Evolutionary conservation across 495 filamentous ascomycete species (phyloP), one percentile per base, ranked within the genome.

Genomic region (Lasiosphaeria ovina): DNA sequence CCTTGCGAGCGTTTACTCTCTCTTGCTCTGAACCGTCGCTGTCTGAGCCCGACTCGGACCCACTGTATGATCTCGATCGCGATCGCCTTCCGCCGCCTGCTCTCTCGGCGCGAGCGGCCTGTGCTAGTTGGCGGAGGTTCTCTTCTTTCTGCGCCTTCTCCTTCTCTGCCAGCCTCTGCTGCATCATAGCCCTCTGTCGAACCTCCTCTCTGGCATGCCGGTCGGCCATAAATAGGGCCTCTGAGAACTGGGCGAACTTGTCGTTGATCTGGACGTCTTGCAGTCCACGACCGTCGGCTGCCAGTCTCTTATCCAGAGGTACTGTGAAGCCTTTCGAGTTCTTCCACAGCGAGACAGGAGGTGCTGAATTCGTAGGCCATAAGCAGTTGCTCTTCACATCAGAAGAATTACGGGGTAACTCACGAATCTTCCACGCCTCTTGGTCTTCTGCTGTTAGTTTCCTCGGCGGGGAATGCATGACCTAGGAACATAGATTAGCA

Each of bases 271-370:
- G 88, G 38, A 97, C 89, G 75, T 99, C 94, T 72, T 96, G 90
- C 65, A 98, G 75, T 7, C 91, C 91, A 67, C 95, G 85, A 3
- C 94, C 94, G 76, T 97, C 93, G 2, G 94, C 92, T n/a, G 94
- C 94, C 62, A 99, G 76, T 71, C 94, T 89, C 79, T 98, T 99
- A 69, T 98, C 95, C 31, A 99, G 76, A 3, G 94, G 92, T 3
- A 99, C 91, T 0, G 94, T 99, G 66, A 97, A 99, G 69, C 94
- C 94, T 76, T 97, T 97, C 0, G 93, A 90, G 68, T 99, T 99
- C 83, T 99, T 99, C 94, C 94, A 99, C 72, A 97, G 96, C 14
- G 90, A 95, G 3, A 99, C 89, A 0, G 95, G 89, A 0, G 94
- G 93, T 1, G 94, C 56, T 63, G 11, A 24, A 24, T 24, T 24